Evolutionary conservation across 805 yeast genomes (phyloP), one percentile per base, ranked within the genome.

Genomic region (Maudiozyma turicensis): DNA sequence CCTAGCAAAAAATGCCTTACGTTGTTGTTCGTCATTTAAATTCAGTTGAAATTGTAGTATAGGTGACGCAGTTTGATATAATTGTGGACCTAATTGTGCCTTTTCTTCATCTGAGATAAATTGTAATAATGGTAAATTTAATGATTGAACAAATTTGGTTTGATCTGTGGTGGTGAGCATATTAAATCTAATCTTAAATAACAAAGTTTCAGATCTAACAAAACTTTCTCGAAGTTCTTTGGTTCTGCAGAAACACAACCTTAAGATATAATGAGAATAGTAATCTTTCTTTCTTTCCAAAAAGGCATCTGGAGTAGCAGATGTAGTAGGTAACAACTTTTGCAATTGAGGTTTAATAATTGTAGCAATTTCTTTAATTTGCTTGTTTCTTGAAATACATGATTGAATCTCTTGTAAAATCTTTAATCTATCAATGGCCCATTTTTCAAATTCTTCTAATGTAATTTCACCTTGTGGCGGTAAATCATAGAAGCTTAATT

Each of bases 371-470:
- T 89, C 96, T 54, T 76, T 78, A 44, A 76, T 61, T 1, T 76
- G 65, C 58, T 81, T 80, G 51, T 82, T 81, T 56, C 95, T 74
- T 28, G 83, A 79, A 41, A 75, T 59, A 54, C 85, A 78, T 1
- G 87, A 76, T 59, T 91, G 97, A 46, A 93, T 82, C 61, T 88
- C 96, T 48, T 89, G 76, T 50, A 93, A 72, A 8, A 93, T 78
- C 60, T 84, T 81, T 53, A 91, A 72, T 51, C 99, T 71, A 60
- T 91, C 98, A 48, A 93, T 83, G 5, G 98, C 98, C 96, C 97
- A 93, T 5, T 75, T 74, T 68, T 93, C 99, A 66, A 93, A 93
- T 59, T 93, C 86, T 54, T 90, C 97, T 14, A 93, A 67, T 0
- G 97, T 87, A 58, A 93, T 82, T 66, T 93, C 98, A 11, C 82